phyloP scores from a whole-genome alignment of 2,329 filamentous ascomycete species.

The Herpotrichia juniperi region DNA sequence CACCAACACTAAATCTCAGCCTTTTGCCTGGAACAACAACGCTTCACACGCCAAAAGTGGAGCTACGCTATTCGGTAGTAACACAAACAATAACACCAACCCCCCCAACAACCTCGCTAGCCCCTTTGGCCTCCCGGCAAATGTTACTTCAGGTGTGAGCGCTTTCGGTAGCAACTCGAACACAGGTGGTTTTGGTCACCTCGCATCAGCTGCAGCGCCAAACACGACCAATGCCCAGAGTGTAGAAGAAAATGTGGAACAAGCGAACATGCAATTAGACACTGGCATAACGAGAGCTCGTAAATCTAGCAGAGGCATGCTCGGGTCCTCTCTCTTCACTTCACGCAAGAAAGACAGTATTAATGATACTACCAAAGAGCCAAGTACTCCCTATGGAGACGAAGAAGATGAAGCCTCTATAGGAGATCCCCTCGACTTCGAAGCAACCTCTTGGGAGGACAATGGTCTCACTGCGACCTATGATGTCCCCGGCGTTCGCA shows the following conservation, averaged over 20 bases:
- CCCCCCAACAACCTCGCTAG: background rate
- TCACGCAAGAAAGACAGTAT: conserved; percentile 1
- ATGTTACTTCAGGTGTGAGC: background rate
- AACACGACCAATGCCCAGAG: background rate
- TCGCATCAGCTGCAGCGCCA: background rate
- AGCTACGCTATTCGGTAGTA: too few species aligned
- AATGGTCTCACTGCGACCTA: conserved; percentile 66
- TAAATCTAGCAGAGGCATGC: background rate
- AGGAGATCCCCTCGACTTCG: conserved; percentile 41
- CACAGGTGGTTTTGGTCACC: background rate
- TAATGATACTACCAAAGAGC: background rate
- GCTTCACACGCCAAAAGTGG: too few species aligned
- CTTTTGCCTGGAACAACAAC: too few species aligned
- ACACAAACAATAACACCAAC: background rate
- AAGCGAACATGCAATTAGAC: background rate
- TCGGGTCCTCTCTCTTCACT: background rate
- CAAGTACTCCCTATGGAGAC: conserved; percentile 4
- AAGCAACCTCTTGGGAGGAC: conserved; percentile 64
- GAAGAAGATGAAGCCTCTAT: background rate
- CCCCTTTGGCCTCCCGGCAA: background rate
- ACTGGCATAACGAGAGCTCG: background rate
- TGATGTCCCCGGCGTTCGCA: conserved; percentile 64
- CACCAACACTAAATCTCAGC: background rate
- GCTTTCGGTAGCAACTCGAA: background rate
- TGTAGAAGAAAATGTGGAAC: background rate